A percentile compares a stretch with the other conserved stretches of the same genome.
phyloP scores from a whole-genome alignment of 495 filamentous ascomycete species.

The Daldinia decipiens region DNA sequence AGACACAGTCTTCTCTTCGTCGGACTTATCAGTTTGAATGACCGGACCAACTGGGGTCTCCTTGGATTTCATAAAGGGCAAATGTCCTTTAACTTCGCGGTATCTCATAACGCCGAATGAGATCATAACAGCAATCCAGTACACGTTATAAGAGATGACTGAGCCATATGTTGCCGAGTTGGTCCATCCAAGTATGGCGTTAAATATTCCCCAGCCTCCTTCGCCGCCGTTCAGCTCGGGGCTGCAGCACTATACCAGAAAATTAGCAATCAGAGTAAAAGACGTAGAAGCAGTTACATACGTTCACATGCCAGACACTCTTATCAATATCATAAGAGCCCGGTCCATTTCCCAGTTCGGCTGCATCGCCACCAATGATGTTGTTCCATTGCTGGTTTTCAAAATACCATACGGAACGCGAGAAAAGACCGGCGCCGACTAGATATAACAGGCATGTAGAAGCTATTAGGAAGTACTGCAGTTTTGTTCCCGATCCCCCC shows the following conservation, averaged over 20 bases:
- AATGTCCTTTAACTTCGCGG: slow-evolving; percentile 73
- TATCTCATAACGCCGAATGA: slow-evolving; percentile 71
- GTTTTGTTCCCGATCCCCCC: slow-evolving; percentile 64
- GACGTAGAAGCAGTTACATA: slow-evolving; percentile 52
- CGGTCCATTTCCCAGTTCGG: slow-evolving; percentile 78
- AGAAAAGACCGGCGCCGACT: slow-evolving; percentile 86
- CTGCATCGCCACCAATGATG: slow-evolving; percentile 74
- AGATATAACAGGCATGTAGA: slow-evolving; percentile 89
- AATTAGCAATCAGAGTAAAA: slow-evolving; percentile 3
- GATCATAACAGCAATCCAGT: slow-evolving; percentile 77
- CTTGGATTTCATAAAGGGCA: slow-evolving; percentile 65
- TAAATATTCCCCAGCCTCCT: slow-evolving; percentile 95
- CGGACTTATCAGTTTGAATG: neutral
- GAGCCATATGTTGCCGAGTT: slow-evolving; percentile 88
- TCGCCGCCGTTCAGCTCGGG: slow-evolving; percentile 72
- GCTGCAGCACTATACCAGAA: slow-evolving; percentile 72
- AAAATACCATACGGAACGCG: slow-evolving; percentile 77
- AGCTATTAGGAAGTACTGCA: slow-evolving; percentile 82
- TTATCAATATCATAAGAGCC: slow-evolving; percentile 88
- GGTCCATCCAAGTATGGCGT: slow-evolving; percentile 83
- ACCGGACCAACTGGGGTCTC: slow-evolving; percentile 1
- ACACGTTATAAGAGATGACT: slow-evolving; percentile 88
- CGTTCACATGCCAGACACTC: slow-evolving; percentile 93
- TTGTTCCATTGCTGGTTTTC: slow-evolving; percentile 73
- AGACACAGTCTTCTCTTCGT: slow-evolving; percentile 8